Evolutionary conservation across 2,329 filamentous ascomycete species (phyloP).

Genomic region (Trichoderma atroviride): DNA sequence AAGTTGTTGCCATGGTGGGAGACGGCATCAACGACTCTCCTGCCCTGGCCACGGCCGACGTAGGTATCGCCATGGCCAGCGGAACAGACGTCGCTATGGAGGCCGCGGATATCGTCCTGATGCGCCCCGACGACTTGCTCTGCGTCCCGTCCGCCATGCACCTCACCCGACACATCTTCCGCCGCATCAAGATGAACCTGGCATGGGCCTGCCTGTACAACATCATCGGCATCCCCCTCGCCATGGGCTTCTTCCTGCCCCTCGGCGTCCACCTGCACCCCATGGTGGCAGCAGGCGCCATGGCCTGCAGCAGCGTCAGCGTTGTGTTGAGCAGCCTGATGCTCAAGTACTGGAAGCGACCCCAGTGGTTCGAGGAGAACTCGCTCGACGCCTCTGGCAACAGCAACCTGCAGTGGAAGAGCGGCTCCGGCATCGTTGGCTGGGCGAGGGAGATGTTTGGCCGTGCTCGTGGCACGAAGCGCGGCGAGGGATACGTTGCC

Average conservation of each 20-base stretch:
- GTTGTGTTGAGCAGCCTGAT: conserved; percentile 84
- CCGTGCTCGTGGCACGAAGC: conserved; percentile 43
- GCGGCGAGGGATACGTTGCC: conserved; percentile 62
- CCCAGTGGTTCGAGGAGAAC: conserved; percentile 81
- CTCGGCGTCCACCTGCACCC: conserved; percentile 86
- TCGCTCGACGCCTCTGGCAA: conserved; percentile 59
- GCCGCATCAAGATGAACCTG: conserved; percentile 90
- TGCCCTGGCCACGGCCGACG: conserved; percentile 85
- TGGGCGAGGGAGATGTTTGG: conserved; percentile 47
- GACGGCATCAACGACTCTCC: conserved; percentile 99
- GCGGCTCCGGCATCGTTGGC: conserved; percentile 47
- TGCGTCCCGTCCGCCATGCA: conserved; percentile 87
- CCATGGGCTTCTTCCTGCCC: conserved; percentile 94
- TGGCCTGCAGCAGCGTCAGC: conserved; percentile 87
- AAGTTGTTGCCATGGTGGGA: conserved; percentile 92
- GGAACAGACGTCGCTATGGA: conserved; percentile 98
- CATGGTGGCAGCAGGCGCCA: conserved; percentile 91
- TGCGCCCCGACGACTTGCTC: conserved; percentile 88
- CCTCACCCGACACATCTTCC: conserved; percentile 83
- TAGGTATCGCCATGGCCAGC: conserved; percentile 89
- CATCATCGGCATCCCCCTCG: conserved; percentile 84
- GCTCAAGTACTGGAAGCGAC: conserved; percentile 83
- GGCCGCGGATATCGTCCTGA: conserved; percentile 92
- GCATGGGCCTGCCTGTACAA: conserved; percentile 95
- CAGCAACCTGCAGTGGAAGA: conserved; percentile 48